A percentile compares a stretch with the other conserved stretches of the same genome.
These are phyloP conservation scores for Ganoderma sinense DNA, from an alignment of 1,284 basidiomycete genomes.

Conservation along the genomic window DNA sequence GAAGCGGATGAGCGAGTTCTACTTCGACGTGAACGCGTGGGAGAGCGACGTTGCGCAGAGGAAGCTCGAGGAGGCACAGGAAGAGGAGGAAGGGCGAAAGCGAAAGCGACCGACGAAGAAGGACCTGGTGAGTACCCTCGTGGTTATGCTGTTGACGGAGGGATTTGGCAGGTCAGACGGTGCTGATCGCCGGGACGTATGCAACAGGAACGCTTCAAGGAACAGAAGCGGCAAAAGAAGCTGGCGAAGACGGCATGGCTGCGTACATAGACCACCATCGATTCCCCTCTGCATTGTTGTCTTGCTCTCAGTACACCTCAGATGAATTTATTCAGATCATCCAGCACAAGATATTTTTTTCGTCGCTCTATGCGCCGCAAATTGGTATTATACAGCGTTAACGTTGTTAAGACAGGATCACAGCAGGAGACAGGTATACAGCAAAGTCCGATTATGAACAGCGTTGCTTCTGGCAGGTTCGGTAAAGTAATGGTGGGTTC, in stretches of 20 bases:
- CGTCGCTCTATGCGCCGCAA: background rate
- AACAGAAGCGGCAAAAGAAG: constrained; percentile 86
- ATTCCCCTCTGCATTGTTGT: background rate
- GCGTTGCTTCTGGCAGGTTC: background rate
- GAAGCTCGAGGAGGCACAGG: constrained; percentile 59
- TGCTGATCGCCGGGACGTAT: constrained; percentile 27
- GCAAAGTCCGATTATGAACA: background rate
- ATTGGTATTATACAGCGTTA: background rate
- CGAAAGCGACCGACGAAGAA: constrained; percentile 85
- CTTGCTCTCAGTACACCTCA: background rate
- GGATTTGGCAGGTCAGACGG: constrained; percentile 20
- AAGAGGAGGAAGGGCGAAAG: constrained; percentile 58
- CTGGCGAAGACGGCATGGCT: constrained; percentile 90
- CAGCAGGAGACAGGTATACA: background rate
- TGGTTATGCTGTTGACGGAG: constrained; percentile 5
- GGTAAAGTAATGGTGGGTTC: background rate
- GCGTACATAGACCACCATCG: constrained; percentile 57
- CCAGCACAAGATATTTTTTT: background rate
- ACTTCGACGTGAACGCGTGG: constrained; percentile 88
- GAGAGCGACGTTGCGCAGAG: constrained; percentile 73
- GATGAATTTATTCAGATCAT: background rate
- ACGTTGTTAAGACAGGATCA: background rate
- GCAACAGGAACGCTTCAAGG: constrained; percentile 83
- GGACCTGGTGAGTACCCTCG: constrained; percentile 73
- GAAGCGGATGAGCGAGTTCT: constrained; percentile 88